Percentiles rank a stretch among this genome's conserved stretches.
Conservation (phyloP, 352 stramenopile species). For the Discostella stelligera region DNA sequence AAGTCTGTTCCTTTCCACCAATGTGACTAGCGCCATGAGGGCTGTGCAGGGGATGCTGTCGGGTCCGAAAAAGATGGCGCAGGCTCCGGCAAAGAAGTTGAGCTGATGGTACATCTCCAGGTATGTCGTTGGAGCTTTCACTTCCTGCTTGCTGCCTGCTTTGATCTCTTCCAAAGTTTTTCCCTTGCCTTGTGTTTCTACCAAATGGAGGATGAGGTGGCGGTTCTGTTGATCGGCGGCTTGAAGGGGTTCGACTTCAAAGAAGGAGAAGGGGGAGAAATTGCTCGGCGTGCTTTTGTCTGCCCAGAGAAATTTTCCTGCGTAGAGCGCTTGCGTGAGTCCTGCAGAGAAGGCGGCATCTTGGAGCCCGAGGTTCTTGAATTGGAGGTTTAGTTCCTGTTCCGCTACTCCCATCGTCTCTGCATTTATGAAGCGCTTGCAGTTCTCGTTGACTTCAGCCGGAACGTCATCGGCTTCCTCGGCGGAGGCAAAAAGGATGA, state of each 20-base stretch:
- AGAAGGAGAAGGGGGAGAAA: too few relatives aligned
- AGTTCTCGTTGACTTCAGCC: background rate
- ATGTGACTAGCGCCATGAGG: background rate
- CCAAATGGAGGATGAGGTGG: background rate
- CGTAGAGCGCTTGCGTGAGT: background rate
- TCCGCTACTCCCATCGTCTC: background rate
- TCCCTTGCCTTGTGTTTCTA: constrained; percentile 4
- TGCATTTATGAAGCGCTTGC: constrained; percentile 3
- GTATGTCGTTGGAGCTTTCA: background rate
- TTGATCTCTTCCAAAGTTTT: constrained; percentile 16
- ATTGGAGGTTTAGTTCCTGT: background rate
- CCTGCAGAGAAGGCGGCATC: background rate
- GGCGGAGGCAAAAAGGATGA: background rate
- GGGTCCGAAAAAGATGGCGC: constrained; percentile 1
- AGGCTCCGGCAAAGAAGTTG: background rate
- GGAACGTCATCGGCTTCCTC: background rate
- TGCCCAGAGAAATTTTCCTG: background rate
- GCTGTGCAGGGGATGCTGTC: background rate
- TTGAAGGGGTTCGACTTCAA: too few relatives aligned
- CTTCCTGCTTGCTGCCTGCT: constrained; percentile 9
- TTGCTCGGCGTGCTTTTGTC: background rate
- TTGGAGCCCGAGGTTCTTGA: background rate
- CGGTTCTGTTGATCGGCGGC: background rate
- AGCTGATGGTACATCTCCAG: background rate
- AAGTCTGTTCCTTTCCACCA: background rate